These are phyloP conservation scores for Castanea mollissima DNA, from an alignment of 306 rosid genomes.

Conservation along the genomic window DNA sequence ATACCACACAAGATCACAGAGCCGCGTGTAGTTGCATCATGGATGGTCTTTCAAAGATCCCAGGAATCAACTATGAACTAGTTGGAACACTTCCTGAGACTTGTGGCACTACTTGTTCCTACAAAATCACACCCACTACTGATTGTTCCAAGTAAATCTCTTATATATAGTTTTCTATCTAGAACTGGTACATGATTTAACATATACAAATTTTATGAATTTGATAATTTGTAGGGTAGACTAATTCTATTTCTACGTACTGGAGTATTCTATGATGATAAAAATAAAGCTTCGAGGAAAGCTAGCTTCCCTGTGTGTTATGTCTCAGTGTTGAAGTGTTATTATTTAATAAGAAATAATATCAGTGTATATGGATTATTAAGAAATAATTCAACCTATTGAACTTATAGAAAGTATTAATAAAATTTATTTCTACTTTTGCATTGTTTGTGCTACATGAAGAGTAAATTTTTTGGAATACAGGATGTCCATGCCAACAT, in stretches of 20 bases:
- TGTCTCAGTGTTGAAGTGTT: neutral
- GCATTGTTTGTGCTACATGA: neutral
- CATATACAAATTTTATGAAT: neutral
- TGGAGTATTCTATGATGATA: neutral
- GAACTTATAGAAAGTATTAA: neutral
- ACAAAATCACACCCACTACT: conserved; percentile 63
- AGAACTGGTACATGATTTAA: neutral
- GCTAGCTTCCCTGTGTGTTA: neutral
- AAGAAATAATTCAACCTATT: neutral
- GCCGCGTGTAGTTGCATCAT: conserved; percentile 51
- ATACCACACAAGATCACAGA: conserved; percentile 38
- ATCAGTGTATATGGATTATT: neutral
- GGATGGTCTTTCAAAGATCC: conserved; percentile 41
- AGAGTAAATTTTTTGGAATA: neutral
- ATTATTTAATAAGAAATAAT: neutral
- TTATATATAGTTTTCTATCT: too few relatives aligned
- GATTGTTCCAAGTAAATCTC: conserved; percentile 46
- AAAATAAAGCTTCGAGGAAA: neutral
- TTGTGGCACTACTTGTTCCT: conserved; percentile 54
- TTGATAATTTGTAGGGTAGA: conserved; percentile 43
- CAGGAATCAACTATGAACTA: conserved; percentile 42
- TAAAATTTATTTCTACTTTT: neutral
- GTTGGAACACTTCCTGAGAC: conserved; percentile 26
- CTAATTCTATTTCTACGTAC: neutral
- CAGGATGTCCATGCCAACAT: neutral